Evolutionary conservation across 129 eudicot species (phyloP).

Genomic region (Arctium minus): DNA sequence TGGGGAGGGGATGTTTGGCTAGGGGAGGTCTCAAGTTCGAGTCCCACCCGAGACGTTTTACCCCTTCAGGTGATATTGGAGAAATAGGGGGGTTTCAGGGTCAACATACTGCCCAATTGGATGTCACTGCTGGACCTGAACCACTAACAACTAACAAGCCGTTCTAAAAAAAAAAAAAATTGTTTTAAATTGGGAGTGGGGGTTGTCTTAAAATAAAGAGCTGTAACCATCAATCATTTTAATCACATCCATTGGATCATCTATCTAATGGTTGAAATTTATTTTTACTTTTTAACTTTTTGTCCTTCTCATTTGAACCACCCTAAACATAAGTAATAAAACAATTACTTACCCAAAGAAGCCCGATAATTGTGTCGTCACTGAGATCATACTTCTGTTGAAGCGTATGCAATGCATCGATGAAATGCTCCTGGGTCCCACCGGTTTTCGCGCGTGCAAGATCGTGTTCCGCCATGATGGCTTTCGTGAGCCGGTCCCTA

Average conservation of each 20-base stretch:
- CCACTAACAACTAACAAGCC: too few relatives aligned
- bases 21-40: too few relatives aligned
- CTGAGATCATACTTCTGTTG: conserved; percentile 75
- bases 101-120: too few relatives aligned
- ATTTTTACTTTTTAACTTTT: too few relatives aligned
- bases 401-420: conserved; percentile 87
- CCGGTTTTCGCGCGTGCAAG: conserved; percentile 57
- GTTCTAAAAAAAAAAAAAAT: too few relatives aligned
- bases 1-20: too few relatives aligned
- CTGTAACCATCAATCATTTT: not conserved
- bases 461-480: conserved; percentile 82
- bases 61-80: too few relatives aligned
- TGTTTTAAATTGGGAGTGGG: not conserved
- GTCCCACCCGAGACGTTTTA: too few relatives aligned
- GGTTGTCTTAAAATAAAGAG: not conserved
- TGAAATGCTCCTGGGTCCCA: conserved; percentile 69
- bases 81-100: too few relatives aligned
- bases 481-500: conserved; percentile 51
- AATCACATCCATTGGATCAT: too few relatives aligned
- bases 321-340: not conserved
- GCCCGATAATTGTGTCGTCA: conserved; percentile 81
- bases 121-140: too few relatives aligned
- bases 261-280: too few relatives aligned
- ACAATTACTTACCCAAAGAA: conserved; percentile 66
- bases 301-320: not conserved